Base-by-base conservation (phyloP, 768 basidiomycete genomes). In the Amanita exitialis region DNA sequence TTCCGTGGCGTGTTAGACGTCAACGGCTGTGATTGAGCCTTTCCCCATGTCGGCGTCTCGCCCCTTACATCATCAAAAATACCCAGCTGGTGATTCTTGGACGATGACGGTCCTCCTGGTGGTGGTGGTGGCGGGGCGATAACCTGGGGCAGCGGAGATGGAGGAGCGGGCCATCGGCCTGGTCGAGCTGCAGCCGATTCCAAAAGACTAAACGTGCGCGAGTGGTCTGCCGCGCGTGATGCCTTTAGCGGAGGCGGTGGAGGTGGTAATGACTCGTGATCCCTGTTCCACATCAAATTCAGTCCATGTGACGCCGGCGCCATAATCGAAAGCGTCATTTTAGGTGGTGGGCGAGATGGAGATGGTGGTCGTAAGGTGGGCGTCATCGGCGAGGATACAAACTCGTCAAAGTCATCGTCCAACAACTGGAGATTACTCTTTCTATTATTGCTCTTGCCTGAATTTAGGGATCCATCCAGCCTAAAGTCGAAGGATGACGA, bases 121-220 rank as follows among this genome's bases (percentile, higher is more conserved):
- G 39, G 27, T 28, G 45, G 52, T 15, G 50, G 59, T 13, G 69
- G 72, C 23, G 69, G 69, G 5, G 67, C 55, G 25, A 76, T 54
- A 1, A 68, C 65, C 44, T 69, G 64, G 7, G 73, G 73, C 0
- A 71, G 59, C 2, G 75, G 74, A 7, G 77, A 73, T 0, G 72
- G 66, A n/a, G 76, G 76, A 32, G 68, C 68, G 7, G 72, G 70
- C 74, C 74, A 77, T 23, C 64, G 65, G n/a, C 72, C 72, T 2
- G 67, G 63, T 12, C 70, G 69, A 3, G 78, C 64, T 6, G 80
- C 80, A 6, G 78, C 84, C 13, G 63, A 66, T 54, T 80, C 74
- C 57, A 87, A 61, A 21, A 86, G 67, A 54, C 70, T 79, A 53
- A 75, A 62, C 1, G 82, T 80, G 35, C 82, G 77, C 51, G 73